A percentile compares a stretch with the other conserved stretches of the same genome.
phyloP scores from a whole-genome alignment of 495 filamentous ascomycete genomes.

The Penicillium manginii region DNA sequence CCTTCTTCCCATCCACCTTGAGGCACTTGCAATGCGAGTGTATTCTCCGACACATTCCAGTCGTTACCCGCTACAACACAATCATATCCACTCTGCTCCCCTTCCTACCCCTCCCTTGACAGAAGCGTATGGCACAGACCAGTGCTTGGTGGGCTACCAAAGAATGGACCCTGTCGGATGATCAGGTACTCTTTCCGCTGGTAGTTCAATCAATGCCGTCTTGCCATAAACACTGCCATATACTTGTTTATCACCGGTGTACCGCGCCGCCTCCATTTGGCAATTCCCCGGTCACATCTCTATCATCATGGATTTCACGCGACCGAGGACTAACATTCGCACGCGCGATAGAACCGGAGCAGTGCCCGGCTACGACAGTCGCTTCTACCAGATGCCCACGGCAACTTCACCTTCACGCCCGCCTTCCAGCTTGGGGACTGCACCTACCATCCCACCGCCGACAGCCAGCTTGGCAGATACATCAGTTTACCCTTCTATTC shows the following conservation, averaged over 20 bases:
- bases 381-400: slow-evolving; percentile 39
- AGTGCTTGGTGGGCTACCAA: slow-evolving; percentile 12
- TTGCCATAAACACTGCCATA: slow-evolving; percentile 14
- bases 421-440: slow-evolving; percentile 57
- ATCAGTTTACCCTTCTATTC: slow-evolving; percentile 50
- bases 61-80: slow-evolving; percentile 18
- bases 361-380: slow-evolving; percentile 24
- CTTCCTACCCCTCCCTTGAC: slow-evolving; percentile 20
- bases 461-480: slow-evolving; percentile 43
- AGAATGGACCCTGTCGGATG: slow-evolving; percentile 14
- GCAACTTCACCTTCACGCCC: slow-evolving; percentile 50
- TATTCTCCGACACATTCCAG: slow-evolving; percentile 29
- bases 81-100: slow-evolving; percentile 11
- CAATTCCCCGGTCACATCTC: background rate
- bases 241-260: slow-evolving; percentile 14
- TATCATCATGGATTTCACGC: slow-evolving; percentile 21
- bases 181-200: background rate
- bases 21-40: slow-evolving; percentile 6
- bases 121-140: slow-evolving; percentile 8
- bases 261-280: slow-evolving; percentile 2
- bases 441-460: slow-evolving; percentile 61
- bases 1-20: slow-evolving; percentile 3
- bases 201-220: background rate
- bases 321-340: slow-evolving; percentile 37
- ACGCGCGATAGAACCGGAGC: slow-evolving; percentile 32